These are phyloP conservation scores for Ceratocystis cubensis DNA, from an alignment of 2,329 filamentous ascomycete genomes.

Conservation along the genomic window DNA sequence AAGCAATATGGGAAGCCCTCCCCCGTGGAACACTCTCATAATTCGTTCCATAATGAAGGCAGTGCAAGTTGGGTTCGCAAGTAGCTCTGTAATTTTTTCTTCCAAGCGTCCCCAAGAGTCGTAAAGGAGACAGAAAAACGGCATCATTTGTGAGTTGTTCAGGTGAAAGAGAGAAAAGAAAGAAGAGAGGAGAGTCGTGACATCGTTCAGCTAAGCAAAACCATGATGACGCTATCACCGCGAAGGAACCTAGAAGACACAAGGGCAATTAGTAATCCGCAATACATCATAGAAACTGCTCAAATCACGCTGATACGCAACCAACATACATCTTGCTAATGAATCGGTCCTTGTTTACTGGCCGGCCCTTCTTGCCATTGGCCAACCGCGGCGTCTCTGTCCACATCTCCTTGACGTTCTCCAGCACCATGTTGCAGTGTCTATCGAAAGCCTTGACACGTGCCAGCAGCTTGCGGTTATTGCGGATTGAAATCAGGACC, in stretches of 20 bases:
- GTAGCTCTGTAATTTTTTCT: background rate
- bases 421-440: conserved; percentile 97
- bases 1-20: background rate
- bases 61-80: background rate
- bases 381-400: conserved; percentile 78
- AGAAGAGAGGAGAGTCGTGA: conserved; percentile 9
- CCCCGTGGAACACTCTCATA: background rate
- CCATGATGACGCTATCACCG: conserved; percentile 78
- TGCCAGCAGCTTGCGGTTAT: conserved; percentile 94
- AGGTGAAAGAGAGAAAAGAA: conserved; percentile 6
- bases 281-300: background rate
- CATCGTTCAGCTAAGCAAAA: conserved; percentile 55
- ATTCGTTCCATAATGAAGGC: background rate
- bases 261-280: background rate
- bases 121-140: conserved; percentile 16
- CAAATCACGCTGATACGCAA: background rate
- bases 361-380: conserved; percentile 74
- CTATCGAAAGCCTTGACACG: conserved; percentile 97
- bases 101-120: conserved; percentile 14
- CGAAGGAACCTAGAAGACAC: conserved; percentile 55
- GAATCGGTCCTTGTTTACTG: conserved; percentile 95
- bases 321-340: conserved; percentile 82
- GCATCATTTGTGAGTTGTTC: conserved; percentile 17
- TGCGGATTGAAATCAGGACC: conserved; percentile 92
- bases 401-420: conserved; percentile 97